Base-by-base conservation (phyloP, 305 asterid genomes). In the Solanum hybrid region DNA sequence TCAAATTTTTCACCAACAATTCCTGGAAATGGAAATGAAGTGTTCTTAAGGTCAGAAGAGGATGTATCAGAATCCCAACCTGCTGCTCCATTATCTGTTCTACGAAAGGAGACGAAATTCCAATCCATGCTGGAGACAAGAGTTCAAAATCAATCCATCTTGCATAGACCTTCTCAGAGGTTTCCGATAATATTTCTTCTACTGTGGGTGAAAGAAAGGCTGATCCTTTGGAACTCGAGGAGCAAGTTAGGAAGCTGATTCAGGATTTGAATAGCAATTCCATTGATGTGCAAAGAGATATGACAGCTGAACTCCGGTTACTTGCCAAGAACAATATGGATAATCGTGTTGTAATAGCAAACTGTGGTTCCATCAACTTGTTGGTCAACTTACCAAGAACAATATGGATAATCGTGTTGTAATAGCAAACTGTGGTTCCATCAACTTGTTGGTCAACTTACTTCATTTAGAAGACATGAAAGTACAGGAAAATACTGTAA, bases 121-220 rank as follows among this genome's bases (percentile, higher is more conserved):
- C 93, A 89, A 15, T 89, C 92, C 79, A 92, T 94, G 90, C 88
- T 91, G 89, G 97, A 93, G 65, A 90, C 94, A 29, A 92, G 95
- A 92, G 79, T 92, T 89, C 95, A 94, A 68, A 90, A 93, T 91
- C 95, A 94, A 82, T 87, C 95, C 89, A 89, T 94, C 76, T 94
- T 96, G 98, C 94, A 93, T 89, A 93, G 95, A 92, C 94, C 98
- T 87, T 92, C 95, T n/a, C 94, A 94, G 82, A 92, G 95, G 90
- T 93, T 94, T 87, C 95, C 94, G n/a, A 93, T 93, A 91, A 93
- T 93, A 82, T 93, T 91, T 92, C 95, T 77, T 94, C 97, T 86
- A 91, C 95, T 86, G 57, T 91, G 5, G 90, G 90, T 77, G 96
- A 95, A 92, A 93, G 91, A 88, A 93, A 95, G 89, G 89, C 95